Base-by-base conservation (phyloP, 2,329 filamentous ascomycete species). In the Aspergillus sp. region DNA sequence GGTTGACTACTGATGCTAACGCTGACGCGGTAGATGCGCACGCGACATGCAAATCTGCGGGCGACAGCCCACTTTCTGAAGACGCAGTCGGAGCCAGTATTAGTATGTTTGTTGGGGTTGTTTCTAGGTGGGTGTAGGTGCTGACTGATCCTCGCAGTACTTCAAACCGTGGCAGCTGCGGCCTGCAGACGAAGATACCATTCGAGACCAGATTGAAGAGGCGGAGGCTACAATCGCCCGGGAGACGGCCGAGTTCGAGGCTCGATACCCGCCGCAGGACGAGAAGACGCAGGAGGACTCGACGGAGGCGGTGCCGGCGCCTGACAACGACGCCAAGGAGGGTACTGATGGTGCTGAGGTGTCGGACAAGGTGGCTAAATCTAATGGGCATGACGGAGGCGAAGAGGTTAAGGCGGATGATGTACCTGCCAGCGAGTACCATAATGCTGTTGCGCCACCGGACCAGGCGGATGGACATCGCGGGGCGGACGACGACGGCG, bases 151-250 rank as follows among this genome's bases (percentile, higher is more conserved):
- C 50, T 8, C 40, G 11, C 58, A 96, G 90, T 93, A 88, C 70
- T 96, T 94, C 71, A 85, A 87, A 43, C 93, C 93, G 0, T 95
- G 88, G 87, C 85, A 90, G 61, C 78, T 89, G 51, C 84, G 83
- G 30, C 69, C 76, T 4, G 79, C 82, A 42, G 87, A 96, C 68
- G 83, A 92, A 69, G 81, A 84, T 4, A 77, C 72, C 10, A 89
- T 96, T 65, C 80, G 85, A 43, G 75, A 80, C 4, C 92, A 96
- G 69, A 78, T 90, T 24, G 77, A 80, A 44, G 82, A 87, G 48
- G 82, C 82, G 14, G 81, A 90, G 67, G 77, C 76, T 1, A 77
- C 69, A 6, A 84, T 95, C 58, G 79, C 82, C 16, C 78, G 75
- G 51, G 90, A 96, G 67, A 66, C 79, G 22, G 78, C 79, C 47